Percentiles rank a stretch among this genome's conserved stretches.
phyloP scores from a whole-genome alignment of 148 eudicot genomes.

The Suaeda aralocaspica region DNA sequence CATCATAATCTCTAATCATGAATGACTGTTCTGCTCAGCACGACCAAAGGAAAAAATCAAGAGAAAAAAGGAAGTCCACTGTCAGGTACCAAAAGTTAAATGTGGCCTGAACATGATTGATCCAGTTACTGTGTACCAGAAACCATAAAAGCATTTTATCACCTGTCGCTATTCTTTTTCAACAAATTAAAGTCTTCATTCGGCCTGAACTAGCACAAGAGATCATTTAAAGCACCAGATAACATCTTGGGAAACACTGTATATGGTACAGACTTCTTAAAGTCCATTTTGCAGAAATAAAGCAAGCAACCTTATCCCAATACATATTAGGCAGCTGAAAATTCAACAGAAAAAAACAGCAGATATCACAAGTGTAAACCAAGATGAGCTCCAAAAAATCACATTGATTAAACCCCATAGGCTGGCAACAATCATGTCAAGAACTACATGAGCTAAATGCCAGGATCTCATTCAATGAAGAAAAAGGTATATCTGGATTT shows the following conservation, averaged over 20 bases:
- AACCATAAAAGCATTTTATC: neutral
- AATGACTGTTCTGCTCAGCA: neutral
- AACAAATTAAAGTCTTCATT: neutral
- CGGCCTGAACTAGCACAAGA: neutral
- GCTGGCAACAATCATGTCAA: constrained; percentile 4
- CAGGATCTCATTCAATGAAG: constrained; percentile 15
- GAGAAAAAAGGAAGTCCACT: neutral
- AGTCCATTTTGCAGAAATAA: neutral
- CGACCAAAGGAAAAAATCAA: neutral
- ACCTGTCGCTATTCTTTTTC: neutral
- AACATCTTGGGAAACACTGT: neutral
- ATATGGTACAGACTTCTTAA: neutral
- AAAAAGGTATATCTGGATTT: constrained; percentile 10
- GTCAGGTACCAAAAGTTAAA: neutral
- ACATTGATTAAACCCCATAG: constrained; percentile 18
- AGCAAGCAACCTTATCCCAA: neutral
- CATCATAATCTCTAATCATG: neutral
- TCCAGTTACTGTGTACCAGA: neutral
- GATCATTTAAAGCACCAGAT: neutral
- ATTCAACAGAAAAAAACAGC: neutral
- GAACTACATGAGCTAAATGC: constrained; percentile 17
- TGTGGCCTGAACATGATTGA: neutral
- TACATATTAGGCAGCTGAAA: neutral
- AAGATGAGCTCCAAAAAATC: constrained; percentile 1
- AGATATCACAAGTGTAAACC: neutral